Percentiles rank a stretch among this genome's conserved stretches.
Conservation (phyloP, 1,139 yeast species). For the Saccharomyces hybrid region DNA sequence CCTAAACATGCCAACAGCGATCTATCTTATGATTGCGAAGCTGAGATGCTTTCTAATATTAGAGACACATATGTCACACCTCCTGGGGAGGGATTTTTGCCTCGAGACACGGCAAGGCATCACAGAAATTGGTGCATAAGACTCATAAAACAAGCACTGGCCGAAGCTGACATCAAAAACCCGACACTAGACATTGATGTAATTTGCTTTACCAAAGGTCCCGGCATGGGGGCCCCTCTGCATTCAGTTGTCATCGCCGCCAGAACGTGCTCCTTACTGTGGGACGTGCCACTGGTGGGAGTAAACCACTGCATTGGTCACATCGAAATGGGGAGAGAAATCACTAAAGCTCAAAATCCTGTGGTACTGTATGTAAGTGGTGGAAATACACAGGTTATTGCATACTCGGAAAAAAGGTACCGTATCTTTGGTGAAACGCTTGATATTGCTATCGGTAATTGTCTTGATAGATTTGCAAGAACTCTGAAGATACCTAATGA, state of each 20-base stretch:
- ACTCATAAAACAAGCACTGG: constrained; percentile 57
- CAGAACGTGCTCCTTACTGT: constrained; percentile 69
- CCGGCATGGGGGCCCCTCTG: constrained; percentile 99
- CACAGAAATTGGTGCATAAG: constrained; percentile 95
- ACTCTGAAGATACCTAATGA: constrained; percentile 80
- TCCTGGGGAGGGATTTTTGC: constrained; percentile 96
- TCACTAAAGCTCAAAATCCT: constrained; percentile 91
- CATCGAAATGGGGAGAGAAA: constrained; percentile 97
- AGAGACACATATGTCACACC: constrained; percentile 94
- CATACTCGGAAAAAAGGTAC: constrained; percentile 86
- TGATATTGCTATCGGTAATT: constrained; percentile 95
- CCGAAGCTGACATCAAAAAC: constrained; percentile 48
- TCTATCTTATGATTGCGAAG: constrained; percentile 34
- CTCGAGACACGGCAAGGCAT: constrained; percentile 93
- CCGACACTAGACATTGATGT: constrained; percentile 61
- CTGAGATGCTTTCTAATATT: constrained; percentile 73
- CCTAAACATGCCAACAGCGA: constrained; percentile 38
- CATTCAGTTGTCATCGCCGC: constrained; percentile 93
- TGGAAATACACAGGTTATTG: constrained; percentile 96
- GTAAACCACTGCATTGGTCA: constrained; percentile 98
- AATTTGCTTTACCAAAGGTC: constrained; percentile 94
- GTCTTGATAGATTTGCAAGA: constrained; percentile 92
- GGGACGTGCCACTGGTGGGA: constrained; percentile 83
- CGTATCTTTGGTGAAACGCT: constrained; percentile 95
- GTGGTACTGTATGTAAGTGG: constrained; percentile 96